These are phyloP conservation scores for Pseudodiploospora longispora DNA, from an alignment of 2,329 filamentous ascomycete species.

Conservation along the genomic window DNA sequence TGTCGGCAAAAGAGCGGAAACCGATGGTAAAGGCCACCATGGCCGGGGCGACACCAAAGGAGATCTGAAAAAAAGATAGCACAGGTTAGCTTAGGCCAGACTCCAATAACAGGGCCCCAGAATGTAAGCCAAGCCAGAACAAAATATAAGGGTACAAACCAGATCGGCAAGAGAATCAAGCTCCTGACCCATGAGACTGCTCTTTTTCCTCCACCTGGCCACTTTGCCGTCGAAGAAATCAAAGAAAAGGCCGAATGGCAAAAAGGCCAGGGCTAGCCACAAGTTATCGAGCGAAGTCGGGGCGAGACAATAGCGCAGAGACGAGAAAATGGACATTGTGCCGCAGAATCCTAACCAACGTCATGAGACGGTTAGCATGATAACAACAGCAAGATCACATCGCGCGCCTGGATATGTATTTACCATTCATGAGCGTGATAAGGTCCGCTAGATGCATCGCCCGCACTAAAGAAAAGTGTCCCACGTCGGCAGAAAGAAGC, in stretches of 20 bases:
- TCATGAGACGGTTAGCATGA: constrained; percentile 5
- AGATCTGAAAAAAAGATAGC: constrained; percentile 53
- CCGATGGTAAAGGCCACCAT: constrained; percentile 83
- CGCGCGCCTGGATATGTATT: constrained; percentile 4
- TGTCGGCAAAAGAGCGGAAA: constrained; percentile 75
- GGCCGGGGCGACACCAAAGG: constrained; percentile 87
- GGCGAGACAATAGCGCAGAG: constrained; percentile 83
- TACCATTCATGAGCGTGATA: constrained; percentile 76
- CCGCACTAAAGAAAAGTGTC: constrained; percentile 63
- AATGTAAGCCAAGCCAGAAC: constrained; percentile 2
- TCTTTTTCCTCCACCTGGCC: constrained; percentile 93
- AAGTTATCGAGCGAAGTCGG: constrained; percentile 58
- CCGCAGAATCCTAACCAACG: constrained; percentile 60
- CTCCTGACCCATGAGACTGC: constrained; percentile 95
- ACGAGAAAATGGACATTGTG: constrained; percentile 92
- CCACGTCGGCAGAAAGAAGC: constrained; percentile 59
- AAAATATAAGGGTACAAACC: constrained; percentile 42
- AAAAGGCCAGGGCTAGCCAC: constrained; percentile 75
- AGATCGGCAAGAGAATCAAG: constrained; percentile 91
- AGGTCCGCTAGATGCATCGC: constrained; percentile 74
- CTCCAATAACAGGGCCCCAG: not conserved
- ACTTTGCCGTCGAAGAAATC: constrained; percentile 98
- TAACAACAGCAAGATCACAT: not conserved
- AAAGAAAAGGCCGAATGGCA: constrained; percentile 92
- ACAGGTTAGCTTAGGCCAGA: not conserved